phyloP scores from a whole-genome alignment of 2,329 filamentous ascomycete species.

The Cercospora beticola region DNA sequence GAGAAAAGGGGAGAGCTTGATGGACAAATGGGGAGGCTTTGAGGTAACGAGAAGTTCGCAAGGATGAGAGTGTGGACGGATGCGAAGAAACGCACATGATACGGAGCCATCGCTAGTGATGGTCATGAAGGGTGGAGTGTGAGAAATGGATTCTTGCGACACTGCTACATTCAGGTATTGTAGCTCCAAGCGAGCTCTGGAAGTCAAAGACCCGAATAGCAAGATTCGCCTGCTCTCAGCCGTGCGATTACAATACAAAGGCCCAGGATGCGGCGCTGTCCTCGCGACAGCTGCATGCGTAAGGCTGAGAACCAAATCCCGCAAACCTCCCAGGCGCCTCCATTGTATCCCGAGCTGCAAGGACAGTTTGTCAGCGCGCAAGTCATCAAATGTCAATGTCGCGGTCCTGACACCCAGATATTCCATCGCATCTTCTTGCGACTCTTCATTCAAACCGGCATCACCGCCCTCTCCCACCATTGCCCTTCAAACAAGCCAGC shows the following conservation, averaged over 20 bases:
- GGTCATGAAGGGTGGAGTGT: background rate
- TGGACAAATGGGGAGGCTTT: background rate
- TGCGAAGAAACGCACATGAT: background rate
- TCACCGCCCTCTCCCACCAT: background rate
- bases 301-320: background rate
- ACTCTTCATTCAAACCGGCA: background rate
- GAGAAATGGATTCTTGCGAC: background rate
- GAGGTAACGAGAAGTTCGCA: background rate
- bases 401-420: background rate
- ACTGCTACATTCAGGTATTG: background rate
- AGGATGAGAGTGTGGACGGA: background rate
- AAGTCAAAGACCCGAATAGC: background rate
- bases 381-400: background rate
- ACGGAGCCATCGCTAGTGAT: background rate
- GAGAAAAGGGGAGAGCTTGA: background rate
- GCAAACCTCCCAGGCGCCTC: background rate
- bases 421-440: background rate
- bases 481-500: background rate
- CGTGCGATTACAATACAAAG: background rate
- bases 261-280: background rate
- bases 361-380: background rate
- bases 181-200: background rate
- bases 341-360: background rate
- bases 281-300: background rate
- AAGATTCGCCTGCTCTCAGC: background rate